Conservation (phyloP, 805 yeast genomes). For the Hyphopichia homilentoma region DNA sequence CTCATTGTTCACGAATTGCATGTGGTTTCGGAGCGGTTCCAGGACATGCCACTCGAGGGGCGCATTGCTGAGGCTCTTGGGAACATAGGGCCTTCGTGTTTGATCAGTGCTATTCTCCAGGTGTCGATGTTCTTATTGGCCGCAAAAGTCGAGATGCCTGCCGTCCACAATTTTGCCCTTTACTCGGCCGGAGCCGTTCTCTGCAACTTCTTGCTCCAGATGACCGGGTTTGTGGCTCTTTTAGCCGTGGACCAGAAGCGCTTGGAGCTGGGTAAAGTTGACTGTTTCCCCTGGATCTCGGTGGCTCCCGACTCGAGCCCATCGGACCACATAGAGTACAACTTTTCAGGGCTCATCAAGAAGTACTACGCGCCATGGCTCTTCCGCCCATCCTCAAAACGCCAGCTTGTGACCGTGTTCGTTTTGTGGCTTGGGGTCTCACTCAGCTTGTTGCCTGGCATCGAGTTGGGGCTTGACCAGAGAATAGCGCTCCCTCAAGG, state of each 20-base stretch:
- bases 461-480: constrained; percentile 84
- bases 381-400: constrained; percentile 43
- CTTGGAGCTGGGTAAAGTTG: constrained; percentile 55
- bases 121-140: constrained; percentile 78
- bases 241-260: constrained; percentile 65
- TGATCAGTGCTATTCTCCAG: constrained; percentile 74
- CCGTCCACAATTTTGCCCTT: constrained; percentile 88
- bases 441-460: constrained; percentile 61
- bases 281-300: constrained; percentile 56
- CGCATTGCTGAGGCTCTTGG: constrained; percentile 64
- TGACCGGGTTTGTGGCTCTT: constrained; percentile 76
- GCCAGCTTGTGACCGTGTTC: constrained; percentile 51
- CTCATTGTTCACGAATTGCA: constrained; percentile 77
- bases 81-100: constrained; percentile 82
- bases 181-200: constrained; percentile 86
- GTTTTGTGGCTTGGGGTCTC: constrained; percentile 65
- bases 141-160: constrained; percentile 87
- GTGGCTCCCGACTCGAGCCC: constrained; percentile 8
- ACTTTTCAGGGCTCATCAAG: constrained; percentile 36
- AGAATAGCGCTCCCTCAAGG: constrained; percentile 80
- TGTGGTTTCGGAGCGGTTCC: constrained; percentile 43
- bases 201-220: constrained; percentile 70
- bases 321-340: constrained; percentile 13
- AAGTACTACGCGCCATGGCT: constrained; percentile 58
- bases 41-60: constrained; percentile 42